Evolutionary conservation across 2,329 filamentous ascomycete species (phyloP).

Genomic region (Fusarium sublunatum): DNA sequence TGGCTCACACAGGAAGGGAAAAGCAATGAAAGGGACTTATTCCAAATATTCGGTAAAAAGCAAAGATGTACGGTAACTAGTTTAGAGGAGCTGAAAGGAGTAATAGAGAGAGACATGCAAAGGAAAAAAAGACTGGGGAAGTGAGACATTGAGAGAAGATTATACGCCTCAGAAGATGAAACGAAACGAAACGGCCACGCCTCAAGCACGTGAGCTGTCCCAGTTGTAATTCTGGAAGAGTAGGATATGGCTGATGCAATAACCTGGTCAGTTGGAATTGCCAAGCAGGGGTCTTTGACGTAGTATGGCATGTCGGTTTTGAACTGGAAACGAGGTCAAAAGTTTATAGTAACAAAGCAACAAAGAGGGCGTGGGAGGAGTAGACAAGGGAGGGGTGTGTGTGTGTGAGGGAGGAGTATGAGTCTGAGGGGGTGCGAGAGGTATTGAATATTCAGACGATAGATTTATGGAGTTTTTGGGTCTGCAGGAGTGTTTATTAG

Average conservation of each 20-base stretch:
- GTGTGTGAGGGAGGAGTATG: constrained; percentile 25
- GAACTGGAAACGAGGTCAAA: constrained; percentile 2
- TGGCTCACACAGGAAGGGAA: constrained; percentile 3
- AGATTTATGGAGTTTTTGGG: constrained; percentile 24
- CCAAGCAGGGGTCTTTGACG: constrained; percentile 7
- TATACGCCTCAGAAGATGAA: constrained; percentile 9
- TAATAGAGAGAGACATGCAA: constrained; percentile 24
- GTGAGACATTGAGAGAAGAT: constrained; percentile 34
- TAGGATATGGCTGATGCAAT: constrained; percentile 3
- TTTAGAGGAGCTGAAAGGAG: constrained; percentile 21
- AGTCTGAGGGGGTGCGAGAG: constrained; percentile 27
- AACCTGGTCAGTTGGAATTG: constrained; percentile 1
- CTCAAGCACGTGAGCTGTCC: constrained; percentile 13
- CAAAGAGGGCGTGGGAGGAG: constrained; percentile 10
- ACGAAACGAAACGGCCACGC: constrained; percentile 9
- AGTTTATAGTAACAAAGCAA: constrained; percentile 2
- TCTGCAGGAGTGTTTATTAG: constrained; percentile 20
- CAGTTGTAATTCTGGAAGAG: background rate
- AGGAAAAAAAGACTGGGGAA: constrained; percentile 22
- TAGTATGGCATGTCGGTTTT: background rate
- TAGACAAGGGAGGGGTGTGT: constrained; percentile 35
- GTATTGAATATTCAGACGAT: constrained; percentile 40
- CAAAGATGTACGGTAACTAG: constrained; percentile 24
- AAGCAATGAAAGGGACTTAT: constrained; percentile 2
- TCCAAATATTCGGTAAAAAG: constrained; percentile 22